Base-by-base conservation (phyloP, 1,284 basidiomycete species). In the Irpex sp. region DNA sequence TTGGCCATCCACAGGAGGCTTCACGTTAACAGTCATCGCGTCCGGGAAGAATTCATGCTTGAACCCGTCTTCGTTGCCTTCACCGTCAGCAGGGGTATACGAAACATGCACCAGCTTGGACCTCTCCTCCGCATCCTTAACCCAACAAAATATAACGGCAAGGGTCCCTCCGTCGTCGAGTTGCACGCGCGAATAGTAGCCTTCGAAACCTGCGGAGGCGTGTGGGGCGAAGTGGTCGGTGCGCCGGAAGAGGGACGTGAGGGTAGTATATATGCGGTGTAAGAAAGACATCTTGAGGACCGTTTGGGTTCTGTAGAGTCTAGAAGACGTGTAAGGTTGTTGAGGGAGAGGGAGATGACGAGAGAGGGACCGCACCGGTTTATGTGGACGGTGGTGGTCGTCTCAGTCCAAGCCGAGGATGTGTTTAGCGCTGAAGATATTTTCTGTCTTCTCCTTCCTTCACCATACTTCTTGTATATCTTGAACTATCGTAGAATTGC, bases 91-190 rank as follows among this genome's bases (percentile, higher is more conserved):
- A 7, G 51, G 52, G 18, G 57, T 61, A 58, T 71, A 68, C 9
- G 66, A 64, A 53, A 68, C 64, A 58, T 65, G 64, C 48, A 68
- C 67, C 42, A 67, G 64, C 54, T 68, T 68, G 4, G 57, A 28
- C 33, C 67, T 67, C 10, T 60, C 18, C 28, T 63, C 63, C 9
- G 67, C 69, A n/a, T 58, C 49, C 28, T 65, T 66, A 19, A 71
- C 64, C 66, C 67, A 68, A 61, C 69, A 71, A 63, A 69, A 69
- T 55, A 71, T 68, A 63, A 69, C 56, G 3, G 67, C 68, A 21
- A 71, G 59, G n/a, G 66, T 69, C 9, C 60, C 66, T 33, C 69
- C 68, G 54, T 67, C 66, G 12, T 64, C 66, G 35, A 68, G 65
- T 58, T 65, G 65, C 1, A 64, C 63, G 21, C 69, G 68, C 5